These are phyloP conservation scores for Trichosporon sp. DNA, from an alignment of 1,284 basidiomycete genomes.

Conservation along the genomic window DNA sequence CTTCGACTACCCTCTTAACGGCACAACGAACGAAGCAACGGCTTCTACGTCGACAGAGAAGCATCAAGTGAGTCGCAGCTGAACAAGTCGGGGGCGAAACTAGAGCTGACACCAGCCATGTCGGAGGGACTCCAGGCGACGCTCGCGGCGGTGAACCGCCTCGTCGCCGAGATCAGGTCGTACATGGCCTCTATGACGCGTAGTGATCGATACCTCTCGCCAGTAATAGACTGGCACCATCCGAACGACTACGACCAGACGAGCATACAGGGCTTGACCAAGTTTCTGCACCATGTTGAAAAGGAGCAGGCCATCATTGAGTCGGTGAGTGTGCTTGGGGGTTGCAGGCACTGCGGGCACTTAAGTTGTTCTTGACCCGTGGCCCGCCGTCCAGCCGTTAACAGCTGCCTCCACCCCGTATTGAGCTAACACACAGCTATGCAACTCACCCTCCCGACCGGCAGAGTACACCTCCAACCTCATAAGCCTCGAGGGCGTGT, in stretches of 20 bases:
- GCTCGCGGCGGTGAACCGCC: not conserved
- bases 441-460: constrained; percentile 17
- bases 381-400: too few species aligned
- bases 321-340: constrained; percentile 17
- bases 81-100: too few species aligned
- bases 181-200: constrained; percentile 5
- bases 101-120: not conserved
- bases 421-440: not conserved
- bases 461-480: constrained; percentile 35
- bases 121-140: not conserved
- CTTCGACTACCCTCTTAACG: not conserved
- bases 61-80: not conserved
- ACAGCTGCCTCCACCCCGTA: too few species aligned
- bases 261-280: constrained; percentile 30
- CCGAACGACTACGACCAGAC: constrained; percentile 30
- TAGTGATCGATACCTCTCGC: constrained; percentile 25
- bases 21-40: too few species aligned
- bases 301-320: constrained; percentile 32
- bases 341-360: too few species aligned
- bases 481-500: constrained; percentile 35
- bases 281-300: constrained; percentile 29
- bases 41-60: not conserved
- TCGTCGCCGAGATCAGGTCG: constrained; percentile 9
- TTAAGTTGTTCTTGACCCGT: too few species aligned
- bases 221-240: constrained; percentile 40